Evolutionary conservation across 768 basidiomycete species (phyloP).

Genomic region (Agrocybe praecox): DNA sequence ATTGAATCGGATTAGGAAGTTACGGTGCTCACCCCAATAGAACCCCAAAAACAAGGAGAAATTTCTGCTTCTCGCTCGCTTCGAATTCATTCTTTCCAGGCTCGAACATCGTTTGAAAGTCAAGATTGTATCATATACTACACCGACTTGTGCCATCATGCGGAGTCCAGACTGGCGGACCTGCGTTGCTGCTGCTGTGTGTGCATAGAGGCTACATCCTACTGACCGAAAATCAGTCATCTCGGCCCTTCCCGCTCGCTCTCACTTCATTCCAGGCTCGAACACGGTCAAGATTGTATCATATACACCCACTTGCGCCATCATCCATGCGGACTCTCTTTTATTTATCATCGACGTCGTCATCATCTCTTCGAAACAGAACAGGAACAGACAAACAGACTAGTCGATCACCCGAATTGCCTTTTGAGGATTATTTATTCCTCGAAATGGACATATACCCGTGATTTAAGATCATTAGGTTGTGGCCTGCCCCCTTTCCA

Average conservation of each 20-base stretch:
- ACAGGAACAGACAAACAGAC: not conserved
- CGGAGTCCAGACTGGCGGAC: no score
- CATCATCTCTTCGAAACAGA: no score
- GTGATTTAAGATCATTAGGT: constrained; percentile 21
- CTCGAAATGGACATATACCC: constrained; percentile 2
- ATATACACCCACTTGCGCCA: not conserved
- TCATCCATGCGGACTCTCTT: not conserved
- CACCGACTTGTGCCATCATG: no score
- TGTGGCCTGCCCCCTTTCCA: constrained; percentile 22
- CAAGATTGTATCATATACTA: no score
- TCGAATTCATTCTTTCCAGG: no score
- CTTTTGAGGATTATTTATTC: constrained; percentile 1
- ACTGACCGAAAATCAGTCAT: not conserved
- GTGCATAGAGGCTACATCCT: not conserved
- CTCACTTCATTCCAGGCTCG: not conserved
- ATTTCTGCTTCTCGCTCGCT: no score
- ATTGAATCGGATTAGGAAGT: no score
- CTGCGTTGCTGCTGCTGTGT: no score
- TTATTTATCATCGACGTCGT: not conserved
- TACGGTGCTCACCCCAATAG: no score
- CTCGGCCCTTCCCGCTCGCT: not conserved
- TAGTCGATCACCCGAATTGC: not conserved
- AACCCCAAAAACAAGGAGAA: no score
- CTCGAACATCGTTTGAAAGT: no score
- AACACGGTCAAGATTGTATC: not conserved